These are phyloP conservation scores for Thalia dealbata DNA, from an alignment of 176 grass and related monocot species.

Conservation along the genomic window DNA sequence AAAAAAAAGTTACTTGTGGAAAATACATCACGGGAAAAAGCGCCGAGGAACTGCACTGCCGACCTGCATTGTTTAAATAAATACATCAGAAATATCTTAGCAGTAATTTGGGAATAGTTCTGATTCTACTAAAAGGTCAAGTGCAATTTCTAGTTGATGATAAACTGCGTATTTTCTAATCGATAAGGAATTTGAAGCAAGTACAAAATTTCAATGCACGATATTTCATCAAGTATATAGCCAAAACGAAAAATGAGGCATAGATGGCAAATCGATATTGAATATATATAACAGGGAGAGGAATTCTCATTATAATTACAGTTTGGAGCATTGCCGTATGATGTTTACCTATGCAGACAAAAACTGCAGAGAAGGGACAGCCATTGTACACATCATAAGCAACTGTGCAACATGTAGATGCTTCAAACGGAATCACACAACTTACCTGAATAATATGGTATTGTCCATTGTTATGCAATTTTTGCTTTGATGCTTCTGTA, in stretches of 20 bases:
- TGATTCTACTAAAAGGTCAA: not conserved
- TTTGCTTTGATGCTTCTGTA: not conserved
- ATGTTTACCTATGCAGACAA: not conserved
- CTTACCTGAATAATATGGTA: not conserved
- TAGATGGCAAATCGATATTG: too few species aligned
- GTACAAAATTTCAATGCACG: not conserved
- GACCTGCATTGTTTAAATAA: not conserved
- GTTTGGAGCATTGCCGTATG: too few species aligned
- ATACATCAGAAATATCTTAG: not conserved
- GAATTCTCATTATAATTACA: not conserved
- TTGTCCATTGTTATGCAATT: not conserved
- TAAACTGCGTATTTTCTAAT: too few species aligned
- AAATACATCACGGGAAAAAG: not conserved
- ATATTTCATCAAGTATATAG: not conserved
- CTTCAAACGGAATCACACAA: not conserved
- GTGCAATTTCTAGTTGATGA: not conserved
- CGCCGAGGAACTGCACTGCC: not conserved
- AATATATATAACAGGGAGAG: not conserved
- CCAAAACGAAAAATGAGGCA: not conserved
- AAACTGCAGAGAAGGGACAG: not conserved
- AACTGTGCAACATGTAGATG: not conserved
- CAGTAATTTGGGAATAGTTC: not conserved
- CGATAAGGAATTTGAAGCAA: not conserved
- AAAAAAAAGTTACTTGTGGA: not conserved
- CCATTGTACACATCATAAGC: not conserved